Base-by-base conservation (phyloP, 1,139 yeast genomes). In the Sugiyamaella sp. region DNA sequence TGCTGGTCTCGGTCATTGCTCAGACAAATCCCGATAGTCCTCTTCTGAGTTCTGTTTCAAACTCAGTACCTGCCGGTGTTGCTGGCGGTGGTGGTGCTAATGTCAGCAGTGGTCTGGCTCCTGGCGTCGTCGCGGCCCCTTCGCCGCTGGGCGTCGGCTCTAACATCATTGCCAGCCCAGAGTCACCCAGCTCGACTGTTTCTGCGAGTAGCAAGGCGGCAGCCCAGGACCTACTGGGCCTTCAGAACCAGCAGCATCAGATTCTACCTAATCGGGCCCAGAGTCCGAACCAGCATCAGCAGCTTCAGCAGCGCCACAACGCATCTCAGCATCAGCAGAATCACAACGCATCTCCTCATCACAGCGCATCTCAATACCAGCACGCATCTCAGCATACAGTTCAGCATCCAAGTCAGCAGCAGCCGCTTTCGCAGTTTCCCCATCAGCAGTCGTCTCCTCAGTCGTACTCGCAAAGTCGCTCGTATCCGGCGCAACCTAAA, bases 1-100 rank as follows among this genome's bases (percentile, higher is more conserved):
- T 56, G 46, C 55, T 63, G 25, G 64, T 63, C 10, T 52, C 60
- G 1, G 65, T 59, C 2, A 57, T 62, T 2, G 65, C 64, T 8
- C 56, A 62, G 51, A 54, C 64, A 2, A 54, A 56, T 41, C 65
- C 64, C 4, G 59, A 61, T 27, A 57, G 53, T 32, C 52, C 53
- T 9, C 20, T 53, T 17, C 17, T 39, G 9, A 21, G 43, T 16
- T 9, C 25, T 24, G n/a, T n/a, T n/a, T n/a, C n/a, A n/a, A n/a
- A n/a, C n/a, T n/a, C n/a, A n/a, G n/a, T n/a, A n/a, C n/a, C n/a
- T n/a, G 38, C 29, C 10, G 25, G 47, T 16, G 27, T 17, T 19
- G 22, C 25, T 43, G 43, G 21, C 9, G 40, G 40, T 25, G 17
- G 19, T 39, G 29, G 16, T 19, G 16, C 9, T 22, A 41, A 14